Conservation (phyloP, 352 stramenopile genomes). For the Pythium diclinum region DNA sequence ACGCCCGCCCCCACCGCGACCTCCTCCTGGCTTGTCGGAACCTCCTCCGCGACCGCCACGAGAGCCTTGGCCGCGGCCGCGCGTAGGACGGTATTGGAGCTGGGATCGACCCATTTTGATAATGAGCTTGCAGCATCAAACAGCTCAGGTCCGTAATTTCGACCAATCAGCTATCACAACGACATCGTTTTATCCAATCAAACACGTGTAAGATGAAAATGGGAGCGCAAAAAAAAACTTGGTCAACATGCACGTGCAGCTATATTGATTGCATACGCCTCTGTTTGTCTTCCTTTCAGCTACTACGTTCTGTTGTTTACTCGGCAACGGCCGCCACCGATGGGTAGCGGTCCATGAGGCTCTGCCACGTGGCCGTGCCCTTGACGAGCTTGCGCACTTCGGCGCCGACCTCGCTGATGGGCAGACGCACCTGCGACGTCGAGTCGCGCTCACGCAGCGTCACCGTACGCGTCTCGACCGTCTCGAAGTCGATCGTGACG, state of each 20-base stretch:
- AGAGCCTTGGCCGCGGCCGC: slow-evolving; percentile 37
- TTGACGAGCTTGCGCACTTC: slow-evolving; percentile 89
- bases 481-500: slow-evolving; percentile 99
- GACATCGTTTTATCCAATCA: slow-evolving; percentile 9
- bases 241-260: not conserved
- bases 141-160: not conserved
- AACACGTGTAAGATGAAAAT: not conserved
- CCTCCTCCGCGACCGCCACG: slow-evolving; percentile 24
- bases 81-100: slow-evolving; percentile 59
- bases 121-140: not conserved
- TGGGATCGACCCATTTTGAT: slow-evolving; percentile 62
- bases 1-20: slow-evolving; percentile 19
- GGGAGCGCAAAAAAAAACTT: not conserved
- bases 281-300: not conserved
- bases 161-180: not conserved
- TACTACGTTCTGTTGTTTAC: slow-evolving; percentile 13
- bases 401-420: slow-evolving; percentile 76
- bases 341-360: slow-evolving; percentile 79
- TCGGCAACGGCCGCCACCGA: slow-evolving; percentile 42
- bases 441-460: slow-evolving; percentile 98
- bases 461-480: slow-evolving; percentile 88
- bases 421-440: slow-evolving; percentile 93
- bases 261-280: not conserved
- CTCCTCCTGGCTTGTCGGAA: not conserved
- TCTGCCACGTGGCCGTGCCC: slow-evolving; percentile 76